phyloP scores from a whole-genome alignment of 176 grass and related monocot genomes.

The Oryza nivara region DNA sequence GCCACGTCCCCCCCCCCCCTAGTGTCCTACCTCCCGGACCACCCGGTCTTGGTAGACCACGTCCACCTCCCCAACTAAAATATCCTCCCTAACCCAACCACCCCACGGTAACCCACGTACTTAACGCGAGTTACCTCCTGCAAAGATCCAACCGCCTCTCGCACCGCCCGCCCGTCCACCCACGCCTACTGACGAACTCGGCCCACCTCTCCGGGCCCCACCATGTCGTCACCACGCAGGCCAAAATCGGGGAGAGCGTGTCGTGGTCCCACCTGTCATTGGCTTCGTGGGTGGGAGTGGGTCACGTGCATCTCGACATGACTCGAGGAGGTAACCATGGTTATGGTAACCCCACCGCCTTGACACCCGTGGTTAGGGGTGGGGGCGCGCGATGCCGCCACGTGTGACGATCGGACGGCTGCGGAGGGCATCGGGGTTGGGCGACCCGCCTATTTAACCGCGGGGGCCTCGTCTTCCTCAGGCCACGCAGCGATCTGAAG shows the following conservation, averaged over 20 bases:
- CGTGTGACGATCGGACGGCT: conserved; percentile 41
- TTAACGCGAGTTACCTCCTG: background rate
- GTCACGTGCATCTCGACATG: background rate
- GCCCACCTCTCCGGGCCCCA: background rate
- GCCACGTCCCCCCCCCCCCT: background rate
- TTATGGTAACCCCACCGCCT: background rate
- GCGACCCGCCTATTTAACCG: conserved; percentile 41
- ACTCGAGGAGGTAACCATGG: background rate
- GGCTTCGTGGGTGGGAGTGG: fast-evolving
- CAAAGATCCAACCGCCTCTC: background rate
- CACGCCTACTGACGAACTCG: fast-evolving
- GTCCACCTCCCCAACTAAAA: background rate
- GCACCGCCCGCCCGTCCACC: fast-evolving
- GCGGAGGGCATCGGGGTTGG: fast-evolving
- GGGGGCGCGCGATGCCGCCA: background rate
- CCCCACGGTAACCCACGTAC: background rate
- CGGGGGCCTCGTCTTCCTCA: background rate
- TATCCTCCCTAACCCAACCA: conserved; percentile 5
- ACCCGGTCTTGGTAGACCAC: background rate
- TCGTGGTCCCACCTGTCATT: background rate
- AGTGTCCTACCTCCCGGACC: background rate
- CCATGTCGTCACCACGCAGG: background rate
- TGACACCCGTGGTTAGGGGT: background rate
- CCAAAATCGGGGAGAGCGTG: background rate
- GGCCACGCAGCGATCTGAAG: background rate